phyloP scores from a whole-genome alignment of 2,329 filamentous ascomycete species.

The Dothistroma pini region DNA sequence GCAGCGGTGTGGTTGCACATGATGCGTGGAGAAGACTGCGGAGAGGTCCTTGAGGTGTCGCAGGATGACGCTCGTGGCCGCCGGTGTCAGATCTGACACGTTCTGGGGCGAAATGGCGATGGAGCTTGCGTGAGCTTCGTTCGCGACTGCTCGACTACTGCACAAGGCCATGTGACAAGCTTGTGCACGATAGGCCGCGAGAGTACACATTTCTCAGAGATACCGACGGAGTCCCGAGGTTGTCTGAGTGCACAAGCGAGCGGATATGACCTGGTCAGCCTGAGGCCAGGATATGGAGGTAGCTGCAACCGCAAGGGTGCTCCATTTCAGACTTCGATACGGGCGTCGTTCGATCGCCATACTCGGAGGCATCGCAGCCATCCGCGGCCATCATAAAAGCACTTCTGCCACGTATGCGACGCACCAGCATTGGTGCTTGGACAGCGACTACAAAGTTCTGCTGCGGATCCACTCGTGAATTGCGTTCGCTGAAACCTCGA shows the following conservation, averaged over 20 bases:
- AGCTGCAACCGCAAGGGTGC: no score
- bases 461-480: no score
- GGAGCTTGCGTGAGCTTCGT: not conserved
- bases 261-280: not conserved
- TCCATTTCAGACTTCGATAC: no score
- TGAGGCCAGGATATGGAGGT: not conserved
- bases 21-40: not conserved
- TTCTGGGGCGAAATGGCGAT: no score
- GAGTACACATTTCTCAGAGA: not conserved
- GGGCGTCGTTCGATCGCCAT: no score
- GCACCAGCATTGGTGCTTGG: no score
- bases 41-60: not conserved
- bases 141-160: not conserved
- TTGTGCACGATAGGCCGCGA: not conserved
- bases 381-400: no score
- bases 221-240: not conserved
- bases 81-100: not conserved
- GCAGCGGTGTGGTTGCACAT: not conserved
- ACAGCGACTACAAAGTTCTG: no score
- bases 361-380: no score
- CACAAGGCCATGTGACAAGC: not conserved
- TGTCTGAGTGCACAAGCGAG: not conserved
- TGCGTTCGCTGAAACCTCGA: no score
- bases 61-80: not conserved
- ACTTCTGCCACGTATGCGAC: no score